Conservation (phyloP, 306 rosid species). For the Castanopsis chinensis region DNA sequence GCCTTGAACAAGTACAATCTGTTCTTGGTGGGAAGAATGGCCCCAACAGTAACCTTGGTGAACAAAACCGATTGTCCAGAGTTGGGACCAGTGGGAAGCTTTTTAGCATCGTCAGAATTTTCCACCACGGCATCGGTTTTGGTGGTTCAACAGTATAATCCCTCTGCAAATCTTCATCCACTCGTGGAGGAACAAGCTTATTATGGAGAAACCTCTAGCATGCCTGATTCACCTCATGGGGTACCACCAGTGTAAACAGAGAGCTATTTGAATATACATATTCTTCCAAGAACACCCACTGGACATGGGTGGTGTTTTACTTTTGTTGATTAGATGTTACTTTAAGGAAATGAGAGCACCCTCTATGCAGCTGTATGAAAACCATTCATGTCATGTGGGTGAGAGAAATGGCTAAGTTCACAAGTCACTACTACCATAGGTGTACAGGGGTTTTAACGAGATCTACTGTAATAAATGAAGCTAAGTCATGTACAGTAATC, state of each 20-base stretch:
- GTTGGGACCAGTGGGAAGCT: constrained; percentile 68
- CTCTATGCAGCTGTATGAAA: no score
- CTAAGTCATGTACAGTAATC: no score
- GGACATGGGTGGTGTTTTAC: no score
- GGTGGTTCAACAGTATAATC: constrained; percentile 58
- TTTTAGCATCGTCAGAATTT: constrained; percentile 46
- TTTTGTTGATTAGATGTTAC: no score
- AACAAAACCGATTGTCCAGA: constrained; percentile 49
- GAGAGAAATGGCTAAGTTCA: no score
- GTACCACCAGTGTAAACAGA: background rate
- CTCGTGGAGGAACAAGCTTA: constrained; percentile 43
- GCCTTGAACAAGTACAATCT: constrained; percentile 41
- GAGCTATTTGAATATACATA: no score
- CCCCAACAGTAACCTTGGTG: constrained; percentile 40
- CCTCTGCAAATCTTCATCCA: constrained; percentile 30
- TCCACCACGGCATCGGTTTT: constrained; percentile 47
- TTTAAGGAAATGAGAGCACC: no score
- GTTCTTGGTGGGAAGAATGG: constrained; percentile 63
- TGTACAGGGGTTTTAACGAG: no score
- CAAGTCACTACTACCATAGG: no score
- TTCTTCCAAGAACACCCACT: no score
- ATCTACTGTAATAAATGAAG: no score
- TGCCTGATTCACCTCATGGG: constrained; percentile 33
- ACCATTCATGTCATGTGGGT: no score
- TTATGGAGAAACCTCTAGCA: constrained; percentile 1